Conservation (phyloP, 202 grass and related monocot species). For the Digitaria exilis region DNA sequence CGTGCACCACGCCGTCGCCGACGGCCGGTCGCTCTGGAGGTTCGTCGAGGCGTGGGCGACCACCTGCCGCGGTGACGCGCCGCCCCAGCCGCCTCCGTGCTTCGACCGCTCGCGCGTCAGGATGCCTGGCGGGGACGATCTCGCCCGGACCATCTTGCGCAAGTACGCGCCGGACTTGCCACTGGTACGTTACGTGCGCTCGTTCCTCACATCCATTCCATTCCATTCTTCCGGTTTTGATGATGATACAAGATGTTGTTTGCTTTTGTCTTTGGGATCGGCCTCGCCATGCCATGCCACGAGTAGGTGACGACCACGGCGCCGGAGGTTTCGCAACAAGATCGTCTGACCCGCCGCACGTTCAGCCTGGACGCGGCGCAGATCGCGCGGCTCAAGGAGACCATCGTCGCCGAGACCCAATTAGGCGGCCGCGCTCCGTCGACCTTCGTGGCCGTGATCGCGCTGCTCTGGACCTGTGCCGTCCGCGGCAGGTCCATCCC, state of each 20-base stretch:
- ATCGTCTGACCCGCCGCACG: constrained; percentile 32
- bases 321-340: neutral
- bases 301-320: no score
- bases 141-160: constrained; percentile 16
- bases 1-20: constrained; percentile 43
- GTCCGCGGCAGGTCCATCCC: neutral
- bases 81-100: neutral
- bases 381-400: neutral
- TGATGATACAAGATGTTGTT: neutral
- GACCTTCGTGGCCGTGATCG: neutral
- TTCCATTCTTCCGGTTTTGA: neutral
- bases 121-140: constrained; percentile 9
- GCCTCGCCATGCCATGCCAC: neutral
- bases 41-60: constrained; percentile 57
- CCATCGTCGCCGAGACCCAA: neutral
- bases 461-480: neutral
- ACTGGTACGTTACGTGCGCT: neutral
- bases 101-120: constrained; percentile 32
- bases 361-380: neutral
- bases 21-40: constrained; percentile 49
- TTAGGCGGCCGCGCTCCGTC: neutral
- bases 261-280: neutral
- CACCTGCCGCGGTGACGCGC: neutral
- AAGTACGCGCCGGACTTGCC: constrained; percentile 34
- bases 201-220: neutral